Conservation (phyloP, 2,329 filamentous ascomycete genomes). For the Phyllosticta citrichinensis region DNA sequence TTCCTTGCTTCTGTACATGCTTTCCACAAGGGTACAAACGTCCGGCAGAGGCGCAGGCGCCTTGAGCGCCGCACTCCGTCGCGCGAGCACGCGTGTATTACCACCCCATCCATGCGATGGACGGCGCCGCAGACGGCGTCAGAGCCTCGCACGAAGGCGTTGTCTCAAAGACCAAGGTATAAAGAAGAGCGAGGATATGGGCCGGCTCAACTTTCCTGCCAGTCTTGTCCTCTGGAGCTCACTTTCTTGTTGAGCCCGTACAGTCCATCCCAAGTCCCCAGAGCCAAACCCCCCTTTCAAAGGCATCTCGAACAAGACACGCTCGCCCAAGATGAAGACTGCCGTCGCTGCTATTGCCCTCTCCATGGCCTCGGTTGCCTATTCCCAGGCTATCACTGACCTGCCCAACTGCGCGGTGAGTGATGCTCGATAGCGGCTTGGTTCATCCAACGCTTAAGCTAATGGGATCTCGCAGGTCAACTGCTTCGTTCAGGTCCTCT, state of each 20-base stretch:
- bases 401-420: conserved; percentile 40
- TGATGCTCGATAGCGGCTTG: conserved; percentile 1
- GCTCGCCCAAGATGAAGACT: conserved; percentile 24
- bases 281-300: not conserved
- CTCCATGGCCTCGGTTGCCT: conserved; percentile 34
- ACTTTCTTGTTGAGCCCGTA: not conserved
- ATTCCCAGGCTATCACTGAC: conserved; percentile 33
- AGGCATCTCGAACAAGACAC: not conserved
- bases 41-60: not conserved
- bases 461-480: conserved; percentile 28
- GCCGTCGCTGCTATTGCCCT: conserved; percentile 28
- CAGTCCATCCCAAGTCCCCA: not conserved
- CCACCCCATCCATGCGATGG: not conserved
- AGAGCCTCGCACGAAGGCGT: not conserved
- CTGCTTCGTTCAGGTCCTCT: conserved; percentile 36
- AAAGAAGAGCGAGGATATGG: not conserved
- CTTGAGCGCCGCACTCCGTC: not conserved
- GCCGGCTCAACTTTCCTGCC: not conserved
- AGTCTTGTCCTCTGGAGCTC: not conserved
- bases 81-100: not conserved
- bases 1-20: not conserved
- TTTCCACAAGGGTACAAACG: not conserved
- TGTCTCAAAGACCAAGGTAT: not conserved
- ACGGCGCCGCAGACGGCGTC: not conserved
- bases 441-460: conserved; percentile 8